Evolutionary conservation across 164 flowering plant genomes (phyloP).

Genomic region (Cinnamomum chago): DNA sequence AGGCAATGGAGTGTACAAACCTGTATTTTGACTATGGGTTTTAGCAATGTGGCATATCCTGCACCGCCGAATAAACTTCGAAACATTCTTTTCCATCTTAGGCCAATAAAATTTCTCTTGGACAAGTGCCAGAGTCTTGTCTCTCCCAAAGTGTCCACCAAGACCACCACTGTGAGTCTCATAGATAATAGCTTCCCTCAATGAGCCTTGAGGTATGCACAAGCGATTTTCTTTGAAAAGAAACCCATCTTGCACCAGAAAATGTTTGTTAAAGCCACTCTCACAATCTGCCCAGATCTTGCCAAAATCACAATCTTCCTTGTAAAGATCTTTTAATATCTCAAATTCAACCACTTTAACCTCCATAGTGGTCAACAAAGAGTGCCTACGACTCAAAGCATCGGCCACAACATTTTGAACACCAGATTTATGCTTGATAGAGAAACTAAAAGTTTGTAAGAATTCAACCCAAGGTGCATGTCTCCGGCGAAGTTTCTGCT

Average conservation of each 20-base stretch:
- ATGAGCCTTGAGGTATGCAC: background rate
- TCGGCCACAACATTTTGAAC: too few relatives aligned
- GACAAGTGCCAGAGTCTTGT: background rate
- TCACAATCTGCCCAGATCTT: too few relatives aligned
- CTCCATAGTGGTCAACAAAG: too few relatives aligned
- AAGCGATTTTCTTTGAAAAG: background rate
- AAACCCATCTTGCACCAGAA: background rate
- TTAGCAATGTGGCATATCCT: conserved; percentile 12
- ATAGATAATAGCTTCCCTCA: background rate
- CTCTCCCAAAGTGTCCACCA: background rate
- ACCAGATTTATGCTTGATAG: too few relatives aligned
- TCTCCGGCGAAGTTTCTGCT: background rate
- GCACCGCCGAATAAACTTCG: background rate
- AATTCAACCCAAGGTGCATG: too few relatives aligned
- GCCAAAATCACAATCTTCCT: too few relatives aligned
- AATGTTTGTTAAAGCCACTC: too few relatives aligned
- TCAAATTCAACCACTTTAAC: too few relatives aligned
- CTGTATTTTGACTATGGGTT: background rate
- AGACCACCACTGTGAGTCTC: background rate
- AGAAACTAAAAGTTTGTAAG: too few relatives aligned
- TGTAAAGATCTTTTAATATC: too few relatives aligned
- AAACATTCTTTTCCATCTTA: conserved; percentile 3
- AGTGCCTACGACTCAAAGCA: too few relatives aligned
- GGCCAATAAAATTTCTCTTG: conserved; percentile 9
- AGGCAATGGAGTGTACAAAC: conserved; percentile 12